phyloP scores from a whole-genome alignment of 768 basidiomycete species.

The Lactarius deliciosus region DNA sequence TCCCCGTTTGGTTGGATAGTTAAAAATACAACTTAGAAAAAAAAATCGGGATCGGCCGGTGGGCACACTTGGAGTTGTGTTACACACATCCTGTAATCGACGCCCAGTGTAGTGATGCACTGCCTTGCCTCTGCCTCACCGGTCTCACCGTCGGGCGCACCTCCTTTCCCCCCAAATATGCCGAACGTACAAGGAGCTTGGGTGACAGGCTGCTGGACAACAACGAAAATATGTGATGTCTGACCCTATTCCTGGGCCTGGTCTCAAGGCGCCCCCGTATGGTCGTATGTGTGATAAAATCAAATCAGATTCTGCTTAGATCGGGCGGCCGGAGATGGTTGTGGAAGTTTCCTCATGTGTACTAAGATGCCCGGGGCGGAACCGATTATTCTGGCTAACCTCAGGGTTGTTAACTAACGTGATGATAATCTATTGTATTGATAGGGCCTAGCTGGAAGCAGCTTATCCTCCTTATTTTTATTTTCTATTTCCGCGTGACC shows the following conservation, averaged over 20 bases:
- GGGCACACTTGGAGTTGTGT: background rate
- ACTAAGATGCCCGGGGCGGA: slow-evolving; percentile 7
- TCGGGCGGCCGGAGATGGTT: slow-evolving; percentile 10
- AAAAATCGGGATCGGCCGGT: background rate
- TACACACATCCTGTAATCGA: background rate
- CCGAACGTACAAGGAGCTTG: background rate
- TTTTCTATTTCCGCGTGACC: slow-evolving; percentile 4
- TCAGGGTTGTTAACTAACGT: slow-evolving; percentile 9
- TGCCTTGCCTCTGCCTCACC: background rate
- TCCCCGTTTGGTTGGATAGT: slow-evolving; percentile 21
- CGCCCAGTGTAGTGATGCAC: background rate
- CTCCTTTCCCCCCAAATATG: background rate
- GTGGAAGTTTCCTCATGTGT: slow-evolving; percentile 10
- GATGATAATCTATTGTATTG: slow-evolving; percentile 10
- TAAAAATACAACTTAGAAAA: background rate
- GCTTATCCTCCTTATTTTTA: background rate
- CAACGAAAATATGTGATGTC: background rate
- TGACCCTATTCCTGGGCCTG: background rate
- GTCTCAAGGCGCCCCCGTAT: background rate
- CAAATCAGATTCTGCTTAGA: slow-evolving; percentile 2
- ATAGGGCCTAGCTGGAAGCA: background rate
- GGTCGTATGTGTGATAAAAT: background rate
- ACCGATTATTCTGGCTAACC: slow-evolving; percentile 18
- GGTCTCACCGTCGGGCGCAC: background rate
- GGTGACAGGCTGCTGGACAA: slow-evolving; percentile 14